phyloP scores from a whole-genome alignment of 148 eudicot genomes.

The Camellia sinensis region DNA sequence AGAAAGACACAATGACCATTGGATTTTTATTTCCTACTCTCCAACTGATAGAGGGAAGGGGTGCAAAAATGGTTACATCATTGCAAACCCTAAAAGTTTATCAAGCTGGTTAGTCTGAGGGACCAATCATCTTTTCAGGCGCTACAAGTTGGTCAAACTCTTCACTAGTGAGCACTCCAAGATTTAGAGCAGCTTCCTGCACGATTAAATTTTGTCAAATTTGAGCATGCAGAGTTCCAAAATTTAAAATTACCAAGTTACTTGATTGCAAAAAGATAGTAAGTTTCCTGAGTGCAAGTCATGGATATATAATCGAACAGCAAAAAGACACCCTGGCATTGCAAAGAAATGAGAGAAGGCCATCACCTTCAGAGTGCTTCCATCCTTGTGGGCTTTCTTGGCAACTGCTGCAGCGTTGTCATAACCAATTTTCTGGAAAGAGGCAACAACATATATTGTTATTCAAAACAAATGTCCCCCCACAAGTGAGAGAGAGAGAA shows the following conservation, averaged over 20 bases:
- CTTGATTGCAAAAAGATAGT: neutral
- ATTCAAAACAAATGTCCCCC: neutral
- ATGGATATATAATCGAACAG: neutral
- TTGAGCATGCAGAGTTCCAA: neutral
- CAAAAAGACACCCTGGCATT: neutral
- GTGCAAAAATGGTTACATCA: neutral
- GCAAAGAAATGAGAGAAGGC: neutral
- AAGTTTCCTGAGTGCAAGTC: neutral
- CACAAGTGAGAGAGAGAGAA: neutral
- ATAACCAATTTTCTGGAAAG: constrained; percentile 82
- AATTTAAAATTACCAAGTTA: neutral
- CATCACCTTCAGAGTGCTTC: constrained; percentile 72
- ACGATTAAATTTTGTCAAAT: constrained; percentile 13
- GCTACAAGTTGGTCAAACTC: constrained; percentile 78
- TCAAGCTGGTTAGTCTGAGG: constrained; percentile 41
- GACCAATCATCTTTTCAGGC: constrained; percentile 96
- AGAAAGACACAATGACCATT: neutral
- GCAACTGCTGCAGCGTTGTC: constrained; percentile 96
- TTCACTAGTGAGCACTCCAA: constrained; percentile 78
- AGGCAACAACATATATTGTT: constrained; percentile 14
- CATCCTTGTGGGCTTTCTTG: constrained; percentile 95
- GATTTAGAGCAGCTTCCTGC: constrained; percentile 88
- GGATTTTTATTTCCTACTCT: neutral
- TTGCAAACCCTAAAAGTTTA: neutral
- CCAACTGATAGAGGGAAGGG: neutral